Evolutionary conservation across 495 filamentous ascomycete species (phyloP).

Genomic region (Neurospora tetraspora): DNA sequence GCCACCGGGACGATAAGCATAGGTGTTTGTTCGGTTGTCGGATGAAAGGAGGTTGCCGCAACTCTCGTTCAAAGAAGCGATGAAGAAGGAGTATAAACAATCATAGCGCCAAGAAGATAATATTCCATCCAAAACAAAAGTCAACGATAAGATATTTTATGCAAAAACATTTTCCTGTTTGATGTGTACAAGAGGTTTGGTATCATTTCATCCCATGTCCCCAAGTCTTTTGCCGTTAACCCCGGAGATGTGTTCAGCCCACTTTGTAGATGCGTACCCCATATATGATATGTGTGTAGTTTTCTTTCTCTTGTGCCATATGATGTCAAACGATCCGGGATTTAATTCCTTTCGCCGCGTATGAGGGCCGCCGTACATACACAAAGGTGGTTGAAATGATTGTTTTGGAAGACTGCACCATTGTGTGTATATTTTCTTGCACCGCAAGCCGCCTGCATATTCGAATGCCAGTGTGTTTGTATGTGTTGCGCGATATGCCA

Average conservation of each 20-base stretch:
- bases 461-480: background rate
- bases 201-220: background rate
- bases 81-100: background rate
- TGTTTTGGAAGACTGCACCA: background rate
- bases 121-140: background rate
- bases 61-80: background rate
- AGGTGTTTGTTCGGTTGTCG: background rate
- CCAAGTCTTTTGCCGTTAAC: background rate
- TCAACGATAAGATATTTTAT: background rate
- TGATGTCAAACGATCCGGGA: background rate
- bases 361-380: background rate
- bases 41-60: background rate
- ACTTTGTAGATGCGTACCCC: background rate
- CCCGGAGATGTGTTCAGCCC: background rate
- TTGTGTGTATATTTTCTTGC: background rate
- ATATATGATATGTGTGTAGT: background rate
- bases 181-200: background rate
- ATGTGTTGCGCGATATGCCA: background rate
- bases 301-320: background rate
- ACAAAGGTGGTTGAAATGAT: background rate
- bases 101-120: background rate
- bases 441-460: background rate
- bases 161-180: background rate
- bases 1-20: background rate
- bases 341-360: background rate